Conservation (phyloP, 495 filamentous ascomycete species). For the Tetracladium setigerum region DNA sequence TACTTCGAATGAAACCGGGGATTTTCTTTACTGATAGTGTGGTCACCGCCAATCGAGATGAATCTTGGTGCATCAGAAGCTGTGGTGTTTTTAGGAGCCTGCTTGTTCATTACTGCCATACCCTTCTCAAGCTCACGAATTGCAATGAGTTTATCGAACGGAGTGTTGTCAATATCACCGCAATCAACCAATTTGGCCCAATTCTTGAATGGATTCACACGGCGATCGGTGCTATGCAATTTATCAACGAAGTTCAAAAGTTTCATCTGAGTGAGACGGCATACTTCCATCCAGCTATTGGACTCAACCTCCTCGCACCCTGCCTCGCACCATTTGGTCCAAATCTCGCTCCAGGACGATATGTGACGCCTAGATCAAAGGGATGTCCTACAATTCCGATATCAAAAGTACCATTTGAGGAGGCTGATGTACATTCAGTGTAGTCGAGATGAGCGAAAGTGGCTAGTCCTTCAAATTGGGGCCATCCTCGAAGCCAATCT, state of each 20-base stretch:
- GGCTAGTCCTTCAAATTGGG: background rate
- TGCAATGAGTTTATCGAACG: conserved; percentile 53
- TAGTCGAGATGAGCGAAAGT: conserved; percentile 21
- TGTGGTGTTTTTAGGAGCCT: conserved; percentile 33
- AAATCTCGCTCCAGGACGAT: conserved; percentile 69
- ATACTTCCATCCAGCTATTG: conserved; percentile 14
- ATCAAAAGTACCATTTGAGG: conserved; percentile 17
- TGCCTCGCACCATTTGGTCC: conserved; percentile 68
- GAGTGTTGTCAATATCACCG: conserved; percentile 58
- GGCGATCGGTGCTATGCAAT: conserved; percentile 25
- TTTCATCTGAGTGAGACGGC: conserved; percentile 3
- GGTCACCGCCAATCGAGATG: conserved; percentile 52
- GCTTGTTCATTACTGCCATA: conserved; percentile 34
- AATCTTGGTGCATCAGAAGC: conserved; percentile 42
- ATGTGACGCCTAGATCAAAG: conserved; percentile 51
- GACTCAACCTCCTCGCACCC: conserved; percentile 44
- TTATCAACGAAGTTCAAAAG: conserved; percentile 6
- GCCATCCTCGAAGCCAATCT: conserved; percentile 1
- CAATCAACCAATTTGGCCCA: conserved; percentile 56
- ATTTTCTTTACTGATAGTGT: conserved; percentile 39
- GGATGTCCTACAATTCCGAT: conserved; percentile 21
- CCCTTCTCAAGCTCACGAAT: conserved; percentile 56
- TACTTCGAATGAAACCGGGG: background rate
- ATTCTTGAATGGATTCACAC: conserved; percentile 51
- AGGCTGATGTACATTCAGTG: conserved; percentile 12